Base-by-base conservation (phyloP, 768 basidiomycete genomes). In the Asterophora parasitica region DNA sequence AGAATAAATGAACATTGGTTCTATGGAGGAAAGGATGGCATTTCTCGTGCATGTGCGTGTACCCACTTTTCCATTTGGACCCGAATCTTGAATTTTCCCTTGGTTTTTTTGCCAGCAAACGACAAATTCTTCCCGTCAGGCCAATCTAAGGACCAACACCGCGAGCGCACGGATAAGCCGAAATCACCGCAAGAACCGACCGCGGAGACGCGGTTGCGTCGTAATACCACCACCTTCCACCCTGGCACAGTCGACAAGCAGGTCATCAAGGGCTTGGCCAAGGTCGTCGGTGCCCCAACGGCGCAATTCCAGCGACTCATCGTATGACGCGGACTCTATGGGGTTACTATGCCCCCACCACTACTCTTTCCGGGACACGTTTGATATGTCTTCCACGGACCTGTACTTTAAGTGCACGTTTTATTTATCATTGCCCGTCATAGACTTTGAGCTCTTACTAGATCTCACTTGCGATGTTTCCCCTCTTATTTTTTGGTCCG, bases 1-100 rank as follows among this genome's bases (percentile, higher is more conserved):
- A 69, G 75, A 52, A 71, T 70, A 28, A 57, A 65, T 34, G 74
- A 74, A 20, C 82, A 85, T 48, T 86, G 85, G 85, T 83, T 85
- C 55, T 70, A 78, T 47, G 70, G 74, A 7, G 81, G 75, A 50
- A 67, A 64, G 34, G 76, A 78, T 38, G 78, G 81, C 7, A 63
- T 76, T 32, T 84, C 82, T 2, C 73, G 78, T 41, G 71, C 77
- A 38, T 76, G 81, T 79, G 56, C 50, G 68, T 58, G 19, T 36
- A 28, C 23, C 12, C 26, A 33, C 30, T 11, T 42, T 35, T 28
- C 15, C 10, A 27, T 36, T n/a, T 7, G 12, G 23, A 42, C 20
- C 19, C 50, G 32, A 15, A 39, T 20, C 33, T 34, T 10, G 15
- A 23, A 20, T 17, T 23, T 7, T 16, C 15, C 34, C 37, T 10